Percentiles rank a stretch among this genome's conserved stretches.
These are phyloP conservation scores for Alternaria alternata DNA, from an alignment of 2,329 filamentous ascomycete species.

Conservation along the genomic window DNA sequence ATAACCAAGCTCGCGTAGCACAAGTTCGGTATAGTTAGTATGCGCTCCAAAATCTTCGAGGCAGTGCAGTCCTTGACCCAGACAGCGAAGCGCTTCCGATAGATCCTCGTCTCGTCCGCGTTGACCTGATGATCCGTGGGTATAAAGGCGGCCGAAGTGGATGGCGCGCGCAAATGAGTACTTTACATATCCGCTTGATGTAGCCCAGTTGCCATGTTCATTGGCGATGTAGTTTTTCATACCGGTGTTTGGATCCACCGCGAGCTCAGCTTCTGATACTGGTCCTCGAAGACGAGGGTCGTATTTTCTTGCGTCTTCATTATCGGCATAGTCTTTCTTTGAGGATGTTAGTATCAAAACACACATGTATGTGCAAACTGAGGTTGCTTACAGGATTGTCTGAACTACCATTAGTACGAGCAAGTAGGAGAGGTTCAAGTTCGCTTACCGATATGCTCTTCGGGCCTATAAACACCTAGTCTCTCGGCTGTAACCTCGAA, in stretches of 20 bases:
- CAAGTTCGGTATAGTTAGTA: slow-evolving; percentile 64
- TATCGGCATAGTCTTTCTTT: slow-evolving; percentile 62
- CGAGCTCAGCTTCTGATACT: slow-evolving; percentile 61
- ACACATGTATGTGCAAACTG: slow-evolving; percentile 1
- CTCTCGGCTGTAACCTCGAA: slow-evolving; percentile 65
- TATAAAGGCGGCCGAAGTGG: slow-evolving; percentile 59
- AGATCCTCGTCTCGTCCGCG: slow-evolving; percentile 56
- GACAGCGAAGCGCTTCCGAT: slow-evolving; percentile 58
- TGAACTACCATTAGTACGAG: slow-evolving; percentile 7
- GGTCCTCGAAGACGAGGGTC: slow-evolving; percentile 84
- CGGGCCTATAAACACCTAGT: slow-evolving; percentile 58
- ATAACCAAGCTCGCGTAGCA: slow-evolving; percentile 61
- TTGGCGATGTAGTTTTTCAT: slow-evolving; percentile 99
- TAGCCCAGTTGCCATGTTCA: slow-evolving; percentile 85
- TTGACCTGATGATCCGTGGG: slow-evolving; percentile 52
- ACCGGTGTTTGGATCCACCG: slow-evolving; percentile 55
- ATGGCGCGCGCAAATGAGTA: slow-evolving; percentile 59
- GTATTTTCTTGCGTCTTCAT: slow-evolving; percentile 81
- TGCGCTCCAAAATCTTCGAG: slow-evolving; percentile 65
- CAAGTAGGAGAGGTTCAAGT: not conserved
- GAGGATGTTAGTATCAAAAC: not conserved
- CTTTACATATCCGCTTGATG: slow-evolving; percentile 80
- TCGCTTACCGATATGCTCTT: slow-evolving; percentile 56
- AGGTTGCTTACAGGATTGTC: slow-evolving; percentile 37
- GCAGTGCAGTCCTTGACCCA: slow-evolving; percentile 63